Conservation (phyloP, 192 early-diverging fungal species). For the Coemansia sp. region DNA sequence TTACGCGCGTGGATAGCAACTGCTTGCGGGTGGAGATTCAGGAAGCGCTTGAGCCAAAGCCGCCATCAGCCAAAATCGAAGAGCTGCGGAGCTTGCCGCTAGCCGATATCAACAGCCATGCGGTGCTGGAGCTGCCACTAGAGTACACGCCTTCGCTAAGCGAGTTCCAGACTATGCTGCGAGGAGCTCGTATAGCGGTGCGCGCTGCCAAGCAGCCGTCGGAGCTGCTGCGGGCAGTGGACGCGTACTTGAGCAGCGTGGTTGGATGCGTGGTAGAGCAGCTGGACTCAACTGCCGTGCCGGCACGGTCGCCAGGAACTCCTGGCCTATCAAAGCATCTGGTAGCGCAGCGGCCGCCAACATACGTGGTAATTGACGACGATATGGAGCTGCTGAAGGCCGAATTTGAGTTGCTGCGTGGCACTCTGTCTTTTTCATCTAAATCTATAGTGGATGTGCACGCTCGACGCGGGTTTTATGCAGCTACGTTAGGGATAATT, state of each 20-base stretch:
- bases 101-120: slow-evolving; percentile 18
- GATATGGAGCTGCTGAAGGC: slow-evolving; percentile 22
- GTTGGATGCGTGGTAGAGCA: slow-evolving; percentile 34
- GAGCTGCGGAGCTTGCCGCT: slow-evolving; percentile 3
- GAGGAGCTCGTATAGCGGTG: slow-evolving; percentile 28
- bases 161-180: slow-evolving; percentile 43
- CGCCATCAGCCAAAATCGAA: background rate
- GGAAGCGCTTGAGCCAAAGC: slow-evolving; percentile 6
- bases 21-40: slow-evolving; percentile 8
- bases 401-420: slow-evolving; percentile 45
- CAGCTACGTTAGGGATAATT: slow-evolving; percentile 38
- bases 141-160: slow-evolving; percentile 15
- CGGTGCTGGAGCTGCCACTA: slow-evolving; percentile 14
- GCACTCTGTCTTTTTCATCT: slow-evolving; percentile 42
- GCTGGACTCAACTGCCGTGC: slow-evolving; percentile 9
- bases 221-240: slow-evolving; percentile 14
- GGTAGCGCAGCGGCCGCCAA: slow-evolving; percentile 38
- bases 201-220: slow-evolving; percentile 8
- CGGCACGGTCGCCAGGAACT: slow-evolving; percentile 17
- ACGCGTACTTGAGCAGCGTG: slow-evolving; percentile 14
- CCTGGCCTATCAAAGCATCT: slow-evolving; percentile 26
- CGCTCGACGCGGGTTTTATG: slow-evolving; percentile 10
- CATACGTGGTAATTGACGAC: slow-evolving; percentile 37
- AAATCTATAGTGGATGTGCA: slow-evolving; percentile 5
- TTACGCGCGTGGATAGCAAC: background rate